Conservation (phyloP, 2,329 filamentous ascomycete species). For the Laburnicola sp. region DNA sequence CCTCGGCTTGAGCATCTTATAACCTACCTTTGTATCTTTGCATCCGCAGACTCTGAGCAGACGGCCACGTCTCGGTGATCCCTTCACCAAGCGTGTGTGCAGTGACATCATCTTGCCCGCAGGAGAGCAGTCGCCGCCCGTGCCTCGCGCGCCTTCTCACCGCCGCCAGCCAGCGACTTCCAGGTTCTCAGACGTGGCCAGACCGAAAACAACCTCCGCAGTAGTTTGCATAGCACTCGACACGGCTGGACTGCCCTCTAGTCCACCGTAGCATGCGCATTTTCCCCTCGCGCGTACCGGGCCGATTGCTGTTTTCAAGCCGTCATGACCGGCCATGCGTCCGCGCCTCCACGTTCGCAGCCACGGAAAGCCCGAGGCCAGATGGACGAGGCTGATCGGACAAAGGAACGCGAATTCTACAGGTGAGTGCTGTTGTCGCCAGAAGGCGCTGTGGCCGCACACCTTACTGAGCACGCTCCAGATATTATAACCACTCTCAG, state of each 20-base stretch:
- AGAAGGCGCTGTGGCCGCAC: neutral
- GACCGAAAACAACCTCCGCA: neutral
- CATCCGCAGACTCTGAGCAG: neutral
- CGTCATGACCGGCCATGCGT: constrained; percentile 17
- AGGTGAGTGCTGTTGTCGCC: constrained; percentile 21
- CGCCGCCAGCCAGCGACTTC: constrained; percentile 4
- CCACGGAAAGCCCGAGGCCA: constrained; percentile 18
- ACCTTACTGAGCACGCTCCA: constrained; percentile 17
- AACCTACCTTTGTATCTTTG: too few species aligned
- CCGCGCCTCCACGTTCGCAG: constrained; percentile 16
- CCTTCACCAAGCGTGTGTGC: too few species aligned
- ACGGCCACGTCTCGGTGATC: neutral
- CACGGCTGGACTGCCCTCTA: neutral
- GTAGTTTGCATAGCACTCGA: neutral
- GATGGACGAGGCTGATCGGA: constrained; percentile 32
- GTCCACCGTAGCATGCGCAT: constrained; percentile 7
- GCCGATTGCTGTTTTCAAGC: neutral
- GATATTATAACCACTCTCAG: constrained; percentile 35
- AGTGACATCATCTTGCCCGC: constrained; percentile 12
- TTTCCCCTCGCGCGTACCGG: constrained; percentile 9
- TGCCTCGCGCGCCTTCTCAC: neutral
- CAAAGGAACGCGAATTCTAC: constrained; percentile 43
- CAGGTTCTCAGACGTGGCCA: constrained; percentile 1
- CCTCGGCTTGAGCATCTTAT: too few species aligned
- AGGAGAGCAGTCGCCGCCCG: neutral